Conservation (phyloP, 139 green algal species). For the Axilococcus clingmanii region DNA sequence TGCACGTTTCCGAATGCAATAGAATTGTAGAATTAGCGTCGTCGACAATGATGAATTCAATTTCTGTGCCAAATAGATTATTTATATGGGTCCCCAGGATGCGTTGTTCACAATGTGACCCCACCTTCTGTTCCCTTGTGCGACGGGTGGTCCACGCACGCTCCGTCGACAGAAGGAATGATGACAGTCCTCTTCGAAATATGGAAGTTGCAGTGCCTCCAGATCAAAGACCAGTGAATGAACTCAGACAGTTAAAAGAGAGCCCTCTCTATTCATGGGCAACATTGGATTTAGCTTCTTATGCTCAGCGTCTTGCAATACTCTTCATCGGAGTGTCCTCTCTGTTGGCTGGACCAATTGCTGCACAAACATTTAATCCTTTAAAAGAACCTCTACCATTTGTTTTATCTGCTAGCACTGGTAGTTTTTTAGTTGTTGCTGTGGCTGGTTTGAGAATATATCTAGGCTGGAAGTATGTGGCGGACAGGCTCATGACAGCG, state of each 20-base stretch:
- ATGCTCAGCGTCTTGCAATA: conserved; percentile 39
- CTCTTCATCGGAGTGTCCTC: conserved; percentile 48
- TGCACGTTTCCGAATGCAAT: too few relatives aligned
- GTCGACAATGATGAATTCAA: too few relatives aligned
- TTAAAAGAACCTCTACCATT: conserved; percentile 49
- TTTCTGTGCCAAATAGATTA: too few relatives aligned
- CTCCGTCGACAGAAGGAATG: too few relatives aligned
- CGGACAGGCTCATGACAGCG: conserved; percentile 74
- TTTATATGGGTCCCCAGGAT: too few relatives aligned
- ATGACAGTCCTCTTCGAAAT: conserved; percentile 20
- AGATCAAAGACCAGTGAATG: conserved; percentile 75
- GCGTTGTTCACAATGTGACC: too few relatives aligned
- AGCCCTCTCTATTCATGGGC: conserved; percentile 65
- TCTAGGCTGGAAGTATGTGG: conserved; percentile 88
- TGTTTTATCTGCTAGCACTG: conserved; percentile 38
- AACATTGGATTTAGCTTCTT: conserved; percentile 24
- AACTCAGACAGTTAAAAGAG: conserved; percentile 64
- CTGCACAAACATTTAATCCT: conserved; percentile 74
- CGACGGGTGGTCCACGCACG: too few relatives aligned
- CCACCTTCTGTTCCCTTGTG: too few relatives aligned
- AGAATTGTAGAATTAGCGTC: too few relatives aligned
- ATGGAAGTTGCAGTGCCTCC: conserved; percentile 61
- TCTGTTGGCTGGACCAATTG: conserved; percentile 62
- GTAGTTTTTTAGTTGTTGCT: conserved; percentile 60
- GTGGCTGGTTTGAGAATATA: conserved; percentile 70